Evolutionary conservation across 495 filamentous ascomycete species (phyloP).

Genomic region (Neurospora sp.): DNA sequence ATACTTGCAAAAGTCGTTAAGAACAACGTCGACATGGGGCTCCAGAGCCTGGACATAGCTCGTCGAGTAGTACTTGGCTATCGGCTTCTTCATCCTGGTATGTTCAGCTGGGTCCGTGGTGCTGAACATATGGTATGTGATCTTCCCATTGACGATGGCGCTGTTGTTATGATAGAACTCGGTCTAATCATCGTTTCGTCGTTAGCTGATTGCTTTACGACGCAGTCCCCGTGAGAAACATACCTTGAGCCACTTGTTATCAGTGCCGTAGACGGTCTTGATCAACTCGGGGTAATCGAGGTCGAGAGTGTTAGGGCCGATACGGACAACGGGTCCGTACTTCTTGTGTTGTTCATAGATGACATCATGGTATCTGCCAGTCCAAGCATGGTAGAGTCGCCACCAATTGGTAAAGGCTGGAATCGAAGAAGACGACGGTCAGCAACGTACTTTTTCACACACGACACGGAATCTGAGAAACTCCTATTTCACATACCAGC

Average conservation of each 20-base stretch:
- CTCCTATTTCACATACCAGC: constrained; percentile 5
- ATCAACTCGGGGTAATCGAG: constrained; percentile 31
- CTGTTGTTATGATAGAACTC: constrained; percentile 30
- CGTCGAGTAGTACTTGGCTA: constrained; percentile 28
- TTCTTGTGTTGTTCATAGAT: constrained; percentile 31
- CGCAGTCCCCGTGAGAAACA: background rate
- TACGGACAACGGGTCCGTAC: constrained; percentile 43
- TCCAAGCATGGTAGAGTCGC: constrained; percentile 20
- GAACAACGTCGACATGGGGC: constrained; percentile 23
- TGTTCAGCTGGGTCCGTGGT: constrained; percentile 20
- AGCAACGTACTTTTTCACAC: background rate
- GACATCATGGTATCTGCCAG: constrained; percentile 15
- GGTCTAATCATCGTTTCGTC: constrained; percentile 15
- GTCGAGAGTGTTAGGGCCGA: constrained; percentile 43
- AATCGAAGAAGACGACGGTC: background rate
- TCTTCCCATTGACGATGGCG: constrained; percentile 24
- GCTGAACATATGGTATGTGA: constrained; percentile 27
- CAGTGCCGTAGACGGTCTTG: constrained; percentile 25
- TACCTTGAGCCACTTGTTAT: constrained; percentile 19
- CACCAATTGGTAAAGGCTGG: constrained; percentile 29
- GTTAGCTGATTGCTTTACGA: background rate
- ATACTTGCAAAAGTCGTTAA: constrained; percentile 18
- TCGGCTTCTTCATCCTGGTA: constrained; percentile 23
- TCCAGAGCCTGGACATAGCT: constrained; percentile 24
- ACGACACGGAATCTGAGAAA: background rate